A percentile compares a stretch with the other conserved stretches of the same genome.
phyloP scores from a whole-genome alignment of 495 filamentous ascomycete species.

The Rusavskia elegans region DNA sequence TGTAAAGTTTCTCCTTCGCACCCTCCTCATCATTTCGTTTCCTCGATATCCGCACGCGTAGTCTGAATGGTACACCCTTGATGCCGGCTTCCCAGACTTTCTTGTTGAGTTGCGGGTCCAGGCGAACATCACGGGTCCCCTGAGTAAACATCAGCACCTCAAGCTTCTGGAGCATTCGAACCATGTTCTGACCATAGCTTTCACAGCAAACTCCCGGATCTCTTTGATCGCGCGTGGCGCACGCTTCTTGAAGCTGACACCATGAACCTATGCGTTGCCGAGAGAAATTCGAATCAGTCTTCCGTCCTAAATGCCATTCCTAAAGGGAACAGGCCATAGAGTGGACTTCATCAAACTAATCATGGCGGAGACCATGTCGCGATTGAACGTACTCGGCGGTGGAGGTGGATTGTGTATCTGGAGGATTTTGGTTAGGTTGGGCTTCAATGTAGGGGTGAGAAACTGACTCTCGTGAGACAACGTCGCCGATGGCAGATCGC shows the following conservation, averaged over 20 bases:
- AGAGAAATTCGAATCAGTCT: conserved; percentile 33
- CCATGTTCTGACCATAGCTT: conserved; percentile 72
- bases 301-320: conserved; percentile 43
- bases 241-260: conserved; percentile 98
- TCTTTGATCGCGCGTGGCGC: conserved; percentile 97
- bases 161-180: conserved; percentile 3
- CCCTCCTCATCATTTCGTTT: conserved; percentile 99
- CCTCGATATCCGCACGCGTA: conserved; percentile 93
- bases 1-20: conserved; percentile 96
- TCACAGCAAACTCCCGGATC: conserved; percentile 80
- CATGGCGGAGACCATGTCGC: neutral
- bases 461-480: conserved; percentile 69
- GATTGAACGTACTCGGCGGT: conserved; percentile 82
- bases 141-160: conserved; percentile 20
- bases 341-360: conserved; percentile 62
- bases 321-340: conserved; percentile 25
- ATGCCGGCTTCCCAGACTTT: conserved; percentile 99
- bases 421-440: too few relatives aligned
- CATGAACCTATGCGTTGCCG: conserved; percentile 55
- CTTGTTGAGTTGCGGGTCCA: conserved; percentile 98
- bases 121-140: conserved; percentile 93
- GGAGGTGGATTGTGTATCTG: conserved; percentile 95
- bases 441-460: neutral
- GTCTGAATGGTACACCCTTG: conserved; percentile 93
- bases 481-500: conserved; percentile 92